Conservation (phyloP, 2,329 filamentous ascomycete species). For the Sordariomycetes sp. region DNA sequence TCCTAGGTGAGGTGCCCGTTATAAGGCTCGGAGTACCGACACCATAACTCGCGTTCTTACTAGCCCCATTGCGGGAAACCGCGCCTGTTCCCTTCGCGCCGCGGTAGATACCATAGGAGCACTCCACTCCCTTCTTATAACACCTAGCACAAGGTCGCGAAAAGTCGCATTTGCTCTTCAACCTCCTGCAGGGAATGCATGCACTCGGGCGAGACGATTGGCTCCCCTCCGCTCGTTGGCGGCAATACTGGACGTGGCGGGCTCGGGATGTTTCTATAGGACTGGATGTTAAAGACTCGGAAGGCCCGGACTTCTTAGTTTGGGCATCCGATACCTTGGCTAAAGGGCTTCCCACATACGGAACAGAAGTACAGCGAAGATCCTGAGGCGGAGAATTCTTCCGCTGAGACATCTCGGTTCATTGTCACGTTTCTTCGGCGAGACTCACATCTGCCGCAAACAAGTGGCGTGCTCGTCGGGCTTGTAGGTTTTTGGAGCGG, state of each 20-base stretch:
- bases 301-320: not conserved
- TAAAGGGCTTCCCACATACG: not conserved
- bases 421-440: not conserved
- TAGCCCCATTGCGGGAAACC: not conserved
- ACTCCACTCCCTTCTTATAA: not conserved
- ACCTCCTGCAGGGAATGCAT: not conserved
- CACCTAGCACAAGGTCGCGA: not conserved
- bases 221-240: not conserved
- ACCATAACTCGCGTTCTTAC: not conserved
- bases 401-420: not conserved
- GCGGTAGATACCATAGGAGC: not conserved
- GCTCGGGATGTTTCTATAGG: not conserved
- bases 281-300: not conserved
- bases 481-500: too few relatives aligned
- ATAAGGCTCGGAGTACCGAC: too few relatives aligned
- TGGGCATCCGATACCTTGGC: not conserved
- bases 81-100: too few relatives aligned
- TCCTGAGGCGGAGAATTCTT: not conserved
- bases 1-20: too few relatives aligned
- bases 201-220: not conserved
- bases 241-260: not conserved
- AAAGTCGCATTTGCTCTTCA: not conserved
- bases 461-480: too few relatives aligned
- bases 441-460: too few relatives aligned
- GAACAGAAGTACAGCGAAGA: not conserved